Base-by-base conservation (phyloP, 1,139 yeast genomes). In the Pichia norvegensis region DNA sequence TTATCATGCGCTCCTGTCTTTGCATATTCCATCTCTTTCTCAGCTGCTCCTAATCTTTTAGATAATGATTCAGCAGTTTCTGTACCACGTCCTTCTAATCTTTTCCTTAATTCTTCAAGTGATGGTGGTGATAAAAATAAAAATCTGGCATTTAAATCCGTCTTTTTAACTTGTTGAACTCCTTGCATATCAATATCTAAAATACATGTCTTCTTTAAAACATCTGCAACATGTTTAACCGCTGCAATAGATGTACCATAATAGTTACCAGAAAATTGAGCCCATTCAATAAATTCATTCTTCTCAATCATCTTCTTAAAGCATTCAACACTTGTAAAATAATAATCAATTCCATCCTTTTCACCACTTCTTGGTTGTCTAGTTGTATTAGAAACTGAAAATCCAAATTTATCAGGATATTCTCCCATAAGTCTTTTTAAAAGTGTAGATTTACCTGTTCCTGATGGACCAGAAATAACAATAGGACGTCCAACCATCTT, bases 151-250 rank as follows among this genome's bases (percentile, higher is more conserved):
- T 86, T 78, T 59, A 92, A 73, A 55, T 79, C 78, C 17, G 95
- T 80, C 46, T 74, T 69, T 70, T 94, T 94, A 55, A 92, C 96
- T 16, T 87, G 75, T 69, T 85, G 82, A 57, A 92, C 98, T 53
- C 99, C 99, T 70, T 94, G 97, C 96, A 90, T 88, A 74, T 92
- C 99, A 57, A 92, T 92, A 67, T 92, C 99, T 63, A 92, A 74
- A 54, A 92, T 81, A 70, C 98, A 92, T 45, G 81, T 81, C 64
- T 72, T 77, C 50, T 85, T 85, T 48, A 69, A 58, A 48, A 69
- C 70, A 33, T 67, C 67, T 41, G 81, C 67, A 43, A 85, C 92
- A 52, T 81, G 84, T 59, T 84, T 76, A 47, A 92, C 97, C 29
- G 96, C 81, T 60, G 79, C 82, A 57, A 86, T 73, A 41, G 95